These are phyloP conservation scores for Penicillium sp. DNA, from an alignment of 2,329 filamentous ascomycete genomes.

Conservation along the genomic window DNA sequence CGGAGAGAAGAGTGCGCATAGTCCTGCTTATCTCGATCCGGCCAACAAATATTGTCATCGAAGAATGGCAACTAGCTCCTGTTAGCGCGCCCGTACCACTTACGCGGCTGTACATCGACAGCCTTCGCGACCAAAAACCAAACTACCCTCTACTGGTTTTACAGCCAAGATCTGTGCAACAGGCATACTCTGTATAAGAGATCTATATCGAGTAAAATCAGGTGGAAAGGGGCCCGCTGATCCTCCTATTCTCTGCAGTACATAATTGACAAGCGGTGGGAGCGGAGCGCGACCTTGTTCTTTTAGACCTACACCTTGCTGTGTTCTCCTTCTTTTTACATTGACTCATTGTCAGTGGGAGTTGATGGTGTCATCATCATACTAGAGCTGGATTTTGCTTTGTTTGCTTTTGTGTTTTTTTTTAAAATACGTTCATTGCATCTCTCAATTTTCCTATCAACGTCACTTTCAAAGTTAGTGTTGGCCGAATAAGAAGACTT, in stretches of 20 bases:
- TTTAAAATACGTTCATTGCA: not conserved
- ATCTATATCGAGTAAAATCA: too few relatives aligned
- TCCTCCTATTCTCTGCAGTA: too few relatives aligned
- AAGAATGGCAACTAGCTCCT: constrained; percentile 4
- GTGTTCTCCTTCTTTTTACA: too few relatives aligned
- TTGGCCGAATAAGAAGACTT: not conserved
- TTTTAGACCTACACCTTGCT: too few relatives aligned
- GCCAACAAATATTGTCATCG: not conserved
- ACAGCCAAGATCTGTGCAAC: not conserved
- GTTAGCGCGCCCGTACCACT: not conserved
- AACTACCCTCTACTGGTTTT: not conserved
- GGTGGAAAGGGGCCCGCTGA: too few relatives aligned
- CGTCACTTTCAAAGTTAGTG: not conserved
- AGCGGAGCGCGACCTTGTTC: too few relatives aligned
- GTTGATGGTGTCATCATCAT: too few relatives aligned
- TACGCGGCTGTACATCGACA: not conserved
- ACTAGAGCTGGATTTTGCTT: too few relatives aligned
- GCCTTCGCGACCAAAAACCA: not conserved
- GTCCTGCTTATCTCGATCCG: constrained; percentile 4
- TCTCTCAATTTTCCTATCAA: not conserved
- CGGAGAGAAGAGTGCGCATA: constrained; percentile 1
- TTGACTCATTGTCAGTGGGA: too few relatives aligned
- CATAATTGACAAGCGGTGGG: too few relatives aligned
- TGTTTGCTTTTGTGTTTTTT: too few relatives aligned
- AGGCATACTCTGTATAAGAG: not conserved